Evolutionary conservation across 1,284 basidiomycete genomes (phyloP).

Genomic region (Tremellales sp.): DNA sequence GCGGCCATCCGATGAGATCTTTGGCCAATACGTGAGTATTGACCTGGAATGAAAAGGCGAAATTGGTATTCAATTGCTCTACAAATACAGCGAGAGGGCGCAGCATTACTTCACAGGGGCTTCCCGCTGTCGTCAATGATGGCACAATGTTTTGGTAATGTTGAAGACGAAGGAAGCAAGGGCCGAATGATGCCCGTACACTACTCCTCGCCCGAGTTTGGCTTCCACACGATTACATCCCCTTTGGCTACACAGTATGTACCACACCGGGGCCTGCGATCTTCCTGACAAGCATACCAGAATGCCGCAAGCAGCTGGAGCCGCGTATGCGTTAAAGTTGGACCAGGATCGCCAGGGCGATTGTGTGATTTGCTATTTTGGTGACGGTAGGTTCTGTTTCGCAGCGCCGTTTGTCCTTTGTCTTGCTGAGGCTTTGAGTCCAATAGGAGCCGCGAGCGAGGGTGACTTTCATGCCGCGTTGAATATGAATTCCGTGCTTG

Average conservation of each 20-base stretch:
- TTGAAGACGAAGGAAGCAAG: slow-evolving; percentile 75
- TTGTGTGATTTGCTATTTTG: slow-evolving; percentile 86
- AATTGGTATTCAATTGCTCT: background rate
- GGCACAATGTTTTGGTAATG: slow-evolving; percentile 84
- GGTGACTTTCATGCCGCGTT: slow-evolving; percentile 57
- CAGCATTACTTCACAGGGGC: slow-evolving; percentile 82
- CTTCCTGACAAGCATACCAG: slow-evolving; percentile 9
- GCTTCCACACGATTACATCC: slow-evolving; percentile 91
- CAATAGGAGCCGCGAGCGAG: slow-evolving; percentile 51
- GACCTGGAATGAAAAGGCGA: background rate
- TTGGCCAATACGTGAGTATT: slow-evolving; percentile 53
- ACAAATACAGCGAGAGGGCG: slow-evolving; percentile 69
- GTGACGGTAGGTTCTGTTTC: slow-evolving; percentile 53
- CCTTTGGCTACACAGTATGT: slow-evolving; percentile 78
- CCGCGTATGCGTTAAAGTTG: slow-evolving; percentile 81
- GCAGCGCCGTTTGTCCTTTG: background rate
- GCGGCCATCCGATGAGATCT: slow-evolving; percentile 71
- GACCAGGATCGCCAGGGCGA: slow-evolving; percentile 68
- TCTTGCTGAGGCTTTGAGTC: background rate
- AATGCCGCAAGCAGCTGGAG: slow-evolving; percentile 91
- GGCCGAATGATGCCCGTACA: slow-evolving; percentile 89
- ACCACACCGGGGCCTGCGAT: background rate
- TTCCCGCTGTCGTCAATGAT: slow-evolving; percentile 70
- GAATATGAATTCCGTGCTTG: slow-evolving; percentile 52
- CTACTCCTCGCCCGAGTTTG: slow-evolving; percentile 75